These are phyloP conservation scores for Platanthera zijinensis DNA, from an alignment of 106 monocot genomes.

Conservation along the genomic window DNA sequence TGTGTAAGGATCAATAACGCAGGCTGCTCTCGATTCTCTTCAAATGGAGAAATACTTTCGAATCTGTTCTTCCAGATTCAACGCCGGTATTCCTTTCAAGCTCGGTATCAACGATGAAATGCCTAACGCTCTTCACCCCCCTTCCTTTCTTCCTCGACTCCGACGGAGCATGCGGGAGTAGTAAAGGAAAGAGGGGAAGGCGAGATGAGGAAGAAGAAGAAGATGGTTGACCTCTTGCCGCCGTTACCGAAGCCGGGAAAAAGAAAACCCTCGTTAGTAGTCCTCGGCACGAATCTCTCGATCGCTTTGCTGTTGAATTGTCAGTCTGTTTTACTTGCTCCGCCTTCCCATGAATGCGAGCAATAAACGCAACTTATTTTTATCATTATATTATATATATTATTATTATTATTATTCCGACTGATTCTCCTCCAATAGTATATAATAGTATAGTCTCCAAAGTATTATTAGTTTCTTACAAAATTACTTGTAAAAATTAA, in stretches of 20 bases:
- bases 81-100: background rate
- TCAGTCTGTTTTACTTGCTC: background rate
- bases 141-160: background rate
- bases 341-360: background rate
- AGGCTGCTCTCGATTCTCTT: background rate
- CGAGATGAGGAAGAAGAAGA: background rate
- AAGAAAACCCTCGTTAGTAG: background rate
- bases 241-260: background rate
- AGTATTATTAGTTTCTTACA: too few species aligned
- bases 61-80: background rate
- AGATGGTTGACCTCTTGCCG: background rate
- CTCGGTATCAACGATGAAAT: background rate
- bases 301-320: background rate
- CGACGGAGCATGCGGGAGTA: background rate
- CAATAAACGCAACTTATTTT: background rate
- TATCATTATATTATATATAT: too few species aligned
- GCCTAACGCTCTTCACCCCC: background rate
- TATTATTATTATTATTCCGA: too few species aligned
- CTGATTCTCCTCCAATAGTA: too few species aligned
- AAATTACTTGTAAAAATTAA: too few species aligned
- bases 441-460: too few species aligned
- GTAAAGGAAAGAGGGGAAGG: background rate
- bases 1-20: background rate
- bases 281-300: conserved; percentile 8
- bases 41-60: background rate